Conservation (phyloP, 2,329 filamentous ascomycete genomes). For the Colletotrichum kahawae region DNA sequence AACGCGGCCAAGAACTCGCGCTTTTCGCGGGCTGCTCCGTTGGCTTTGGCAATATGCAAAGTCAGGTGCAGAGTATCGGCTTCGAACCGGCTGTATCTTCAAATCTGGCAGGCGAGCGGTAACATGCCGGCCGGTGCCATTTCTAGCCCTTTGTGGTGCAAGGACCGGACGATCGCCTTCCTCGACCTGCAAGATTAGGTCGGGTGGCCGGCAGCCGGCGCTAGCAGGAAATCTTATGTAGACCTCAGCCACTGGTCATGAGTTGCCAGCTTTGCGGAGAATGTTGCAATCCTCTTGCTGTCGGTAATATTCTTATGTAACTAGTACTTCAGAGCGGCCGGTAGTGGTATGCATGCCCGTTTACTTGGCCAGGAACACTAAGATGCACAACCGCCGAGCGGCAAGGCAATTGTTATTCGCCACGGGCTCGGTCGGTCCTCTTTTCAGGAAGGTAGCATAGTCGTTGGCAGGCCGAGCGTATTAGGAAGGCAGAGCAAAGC, state of each 20-base stretch:
- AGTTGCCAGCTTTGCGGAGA: neutral
- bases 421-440: neutral
- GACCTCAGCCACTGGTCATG: neutral
- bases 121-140: neutral
- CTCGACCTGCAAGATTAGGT: neutral
- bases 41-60: neutral
- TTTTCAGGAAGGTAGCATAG: conserved; percentile 13
- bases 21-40: neutral
- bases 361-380: neutral
- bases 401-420: neutral
- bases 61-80: neutral
- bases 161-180: neutral
- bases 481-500: neutral
- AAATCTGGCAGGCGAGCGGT: neutral
- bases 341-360: neutral
- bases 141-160: neutral
- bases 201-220: neutral
- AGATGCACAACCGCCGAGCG: neutral
- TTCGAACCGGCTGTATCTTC: conserved; percentile 3
- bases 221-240: neutral
- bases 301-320: neutral
- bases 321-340: neutral
- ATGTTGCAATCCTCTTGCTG: neutral
- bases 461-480: neutral
- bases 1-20: neutral